Conservation (phyloP, 73 alveolate genomes). For the Symbiodinium pilosum region DNA sequence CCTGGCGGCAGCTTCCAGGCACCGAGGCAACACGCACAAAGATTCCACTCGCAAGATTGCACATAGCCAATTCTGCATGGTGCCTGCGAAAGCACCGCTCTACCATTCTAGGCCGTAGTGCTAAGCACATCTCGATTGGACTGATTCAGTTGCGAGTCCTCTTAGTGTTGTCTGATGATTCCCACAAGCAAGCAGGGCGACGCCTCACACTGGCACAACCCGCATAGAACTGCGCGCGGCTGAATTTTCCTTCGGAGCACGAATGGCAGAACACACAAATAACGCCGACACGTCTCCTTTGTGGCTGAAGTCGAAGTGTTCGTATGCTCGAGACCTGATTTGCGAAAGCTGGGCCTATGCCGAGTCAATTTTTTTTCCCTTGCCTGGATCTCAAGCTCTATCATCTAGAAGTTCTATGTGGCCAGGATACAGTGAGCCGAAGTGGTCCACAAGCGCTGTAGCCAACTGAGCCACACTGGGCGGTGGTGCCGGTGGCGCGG, state of each 20-base stretch:
- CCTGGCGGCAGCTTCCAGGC: no score
- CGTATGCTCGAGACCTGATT: constrained; percentile 46
- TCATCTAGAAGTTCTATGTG: neutral
- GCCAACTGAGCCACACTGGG: constrained; percentile 40
- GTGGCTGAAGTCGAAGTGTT: constrained; percentile 57
- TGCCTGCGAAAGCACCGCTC: no score
- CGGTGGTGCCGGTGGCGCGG: neutral
- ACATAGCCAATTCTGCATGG: no score
- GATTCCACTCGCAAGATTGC: no score
- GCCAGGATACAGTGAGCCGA: constrained; percentile 52
- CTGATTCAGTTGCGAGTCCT: no score
- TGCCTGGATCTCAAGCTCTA: neutral
- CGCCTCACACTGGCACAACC: constrained; percentile 91
- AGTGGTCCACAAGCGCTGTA: constrained; percentile 37
- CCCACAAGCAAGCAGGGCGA: no score
- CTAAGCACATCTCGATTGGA: no score
- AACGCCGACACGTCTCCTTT: constrained; percentile 32
- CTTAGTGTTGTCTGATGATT: no score
- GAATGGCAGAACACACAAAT: neutral
- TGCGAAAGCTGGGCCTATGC: no score
- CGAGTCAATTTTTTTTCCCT: neutral
- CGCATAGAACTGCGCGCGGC: constrained; percentile 81
- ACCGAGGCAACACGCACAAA: no score
- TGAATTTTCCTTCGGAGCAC: constrained; percentile 12
- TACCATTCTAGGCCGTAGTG: no score